Base-by-base conservation (phyloP, 192 early-diverging fungal species). In the Mortierella antarctica region DNA sequence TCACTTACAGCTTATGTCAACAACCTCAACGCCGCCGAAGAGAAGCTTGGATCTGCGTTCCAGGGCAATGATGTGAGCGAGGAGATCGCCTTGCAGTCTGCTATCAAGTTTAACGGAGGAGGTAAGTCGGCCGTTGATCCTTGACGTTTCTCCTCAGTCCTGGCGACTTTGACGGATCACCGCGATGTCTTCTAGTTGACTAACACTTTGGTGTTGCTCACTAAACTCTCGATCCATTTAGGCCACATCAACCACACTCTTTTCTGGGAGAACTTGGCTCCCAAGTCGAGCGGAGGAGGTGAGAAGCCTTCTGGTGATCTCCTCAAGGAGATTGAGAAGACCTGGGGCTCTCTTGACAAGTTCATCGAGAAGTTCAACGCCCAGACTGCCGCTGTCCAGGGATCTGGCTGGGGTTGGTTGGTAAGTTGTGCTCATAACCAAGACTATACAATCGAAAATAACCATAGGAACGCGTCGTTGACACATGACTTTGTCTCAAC, bases 361-460 rank as follows among this genome's bases (percentile, higher is more conserved):
- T 93, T 99, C 77, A 84, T 89, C 41, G 84, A 75, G 52, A 85
- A 90, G 76, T 95, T 99, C 74, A 95, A 92, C 64, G 83, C 89
- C 54, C 87, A 87, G 81, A 90, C 96, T 51, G 96, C 89, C 47
- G 94, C 85, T 65, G 93, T 98, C 62, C 93, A 95, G 86, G 97
- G 92, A 54, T 94, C 92, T 31, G 97, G 97, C 2, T 99, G 97
- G 97, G 95, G 93, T n/a, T 99, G 97, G 97, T 85, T 99, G 82
- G 86, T 89, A 73, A 68, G 88, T 73, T 48, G 23, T 56, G 31
- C n/a, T 18, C 41, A 61, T 31, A 50, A 11, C 57, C n/a, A 80
- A 61, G 13, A 54, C 13, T 49, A 18, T 82, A 70, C 17, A 14
- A 56, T 57, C 11, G 39, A 14, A 68, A 15, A 6, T 42, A 56